Evolutionary conservation across 352 stramenopile species (phyloP), one percentile per base, ranked within the genome.

Genomic region (Pythium diclinum): DNA sequence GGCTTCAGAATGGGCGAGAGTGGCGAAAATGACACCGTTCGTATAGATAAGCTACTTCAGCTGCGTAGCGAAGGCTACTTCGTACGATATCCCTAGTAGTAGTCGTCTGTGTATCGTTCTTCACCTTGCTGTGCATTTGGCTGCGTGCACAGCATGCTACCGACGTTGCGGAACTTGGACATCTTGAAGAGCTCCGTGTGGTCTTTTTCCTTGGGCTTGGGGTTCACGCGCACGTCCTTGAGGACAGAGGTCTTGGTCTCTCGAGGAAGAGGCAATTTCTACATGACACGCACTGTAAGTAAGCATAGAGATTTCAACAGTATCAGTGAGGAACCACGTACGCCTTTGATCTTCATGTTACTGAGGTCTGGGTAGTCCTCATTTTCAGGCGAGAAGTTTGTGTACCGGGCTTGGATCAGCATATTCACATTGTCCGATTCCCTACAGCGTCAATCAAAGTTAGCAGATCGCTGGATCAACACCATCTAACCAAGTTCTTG

Each of bases 161-260:
- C 81, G 17, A 94, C 81, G 30, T 87, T 86, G 65, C 87, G 89
- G 68, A 94, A 94, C 69, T 94, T 94, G 69, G 81, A 85, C 85
- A 94, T 91, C 56, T 94, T 94, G 76, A 94, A 94, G 3, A 81
- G 72, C 40, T 90, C 78, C 17, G 68, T 54, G 48, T 66, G 65
- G 23, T 74, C 67, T 14, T 72, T 65, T 13, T 76, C 59, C 28
- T 72, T 48, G 8, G 59, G 63, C 21, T 72, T 73, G 25, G 60
- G 61, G 30, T 86, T 76, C 47, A 81, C 53, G 21, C 85, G 81
- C 25, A 89, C 65, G 72, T 94, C 83, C 53, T 89, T 91, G 33
- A 71, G 69, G 4, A 83, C 44, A 3, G 83, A 92, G n/a, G 77
- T 72, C 42, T 75, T 79, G n/a, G 85, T 92, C 14, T 94, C 85